phyloP scores from a whole-genome alignment of 2,329 filamentous ascomycete species.

The Dendryphion nanum region DNA sequence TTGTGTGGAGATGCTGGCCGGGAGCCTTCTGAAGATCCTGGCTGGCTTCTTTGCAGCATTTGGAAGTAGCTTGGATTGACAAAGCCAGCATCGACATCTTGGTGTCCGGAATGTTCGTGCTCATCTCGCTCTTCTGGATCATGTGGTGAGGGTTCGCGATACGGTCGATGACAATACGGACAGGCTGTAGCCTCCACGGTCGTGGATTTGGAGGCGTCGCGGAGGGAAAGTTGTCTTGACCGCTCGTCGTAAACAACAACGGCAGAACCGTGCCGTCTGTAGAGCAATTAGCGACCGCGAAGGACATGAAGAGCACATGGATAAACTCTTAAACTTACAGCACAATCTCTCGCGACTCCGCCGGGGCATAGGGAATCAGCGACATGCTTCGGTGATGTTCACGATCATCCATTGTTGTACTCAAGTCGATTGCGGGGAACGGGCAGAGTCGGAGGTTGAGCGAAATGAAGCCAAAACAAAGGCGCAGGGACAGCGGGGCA shows the following conservation, averaged over 20 bases:
- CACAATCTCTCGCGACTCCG: slow-evolving; percentile 74
- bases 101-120: slow-evolving; percentile 32
- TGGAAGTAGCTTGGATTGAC: slow-evolving; percentile 93
- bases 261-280: slow-evolving; percentile 85
- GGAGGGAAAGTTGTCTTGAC: slow-evolving; percentile 81
- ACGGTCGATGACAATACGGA: slow-evolving; percentile 83
- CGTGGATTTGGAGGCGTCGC: slow-evolving; percentile 55
- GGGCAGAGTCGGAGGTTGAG: slow-evolving; percentile 4
- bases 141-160: slow-evolving; percentile 46
- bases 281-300: slow-evolving; percentile 17
- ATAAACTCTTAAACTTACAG: slow-evolving; percentile 57
- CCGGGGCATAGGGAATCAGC: slow-evolving; percentile 72
- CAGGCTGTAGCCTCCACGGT: slow-evolving; percentile 67
- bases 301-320: background rate
- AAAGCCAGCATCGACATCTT: slow-evolving; percentile 60
- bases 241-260: slow-evolving; percentile 87
- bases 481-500: slow-evolving; percentile 1
- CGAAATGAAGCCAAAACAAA: too few relatives aligned
- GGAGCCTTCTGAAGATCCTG: slow-evolving; percentile 49
- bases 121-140: slow-evolving; percentile 30
- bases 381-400: slow-evolving; percentile 53
- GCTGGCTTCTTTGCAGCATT: slow-evolving; percentile 70
- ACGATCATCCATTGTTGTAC: slow-evolving; percentile 26
- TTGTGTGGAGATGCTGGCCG: slow-evolving; percentile 51
- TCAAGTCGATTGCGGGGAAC: slow-evolving; percentile 10